Evolutionary conservation across 1,284 basidiomycete genomes (phyloP).

Genomic region (Anthracocystis panici-leucophaei): DNA sequence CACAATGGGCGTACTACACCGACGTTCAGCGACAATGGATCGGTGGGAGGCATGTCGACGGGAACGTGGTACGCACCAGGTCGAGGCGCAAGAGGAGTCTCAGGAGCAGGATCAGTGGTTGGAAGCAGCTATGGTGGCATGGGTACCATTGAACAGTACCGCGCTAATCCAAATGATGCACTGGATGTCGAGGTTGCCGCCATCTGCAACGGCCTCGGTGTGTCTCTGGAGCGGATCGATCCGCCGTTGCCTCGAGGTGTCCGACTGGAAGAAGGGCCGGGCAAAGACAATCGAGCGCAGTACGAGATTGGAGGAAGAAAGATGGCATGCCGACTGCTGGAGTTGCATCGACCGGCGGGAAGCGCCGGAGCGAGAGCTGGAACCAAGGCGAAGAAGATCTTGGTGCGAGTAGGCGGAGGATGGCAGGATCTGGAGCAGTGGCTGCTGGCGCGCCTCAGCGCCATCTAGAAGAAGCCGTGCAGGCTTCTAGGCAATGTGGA

Average conservation of each 20-base stretch:
- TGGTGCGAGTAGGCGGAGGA: conserved; percentile 72
- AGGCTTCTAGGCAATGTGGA: background rate
- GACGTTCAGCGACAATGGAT: conserved; percentile 54
- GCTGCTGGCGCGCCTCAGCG: conserved; percentile 70
- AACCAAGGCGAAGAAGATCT: conserved; percentile 61
- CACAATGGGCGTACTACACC: conserved; percentile 53
- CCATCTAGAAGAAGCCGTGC: conserved; percentile 4
- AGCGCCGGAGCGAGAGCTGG: conserved; percentile 50
- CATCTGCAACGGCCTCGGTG: conserved; percentile 79
- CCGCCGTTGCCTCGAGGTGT: conserved; percentile 75
- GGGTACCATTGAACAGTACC: conserved; percentile 72
- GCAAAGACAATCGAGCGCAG: conserved; percentile 83
- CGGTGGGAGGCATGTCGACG: conserved; percentile 44
- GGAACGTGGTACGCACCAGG: conserved; percentile 45
- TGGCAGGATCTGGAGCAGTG: conserved; percentile 88
- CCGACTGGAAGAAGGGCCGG: conserved; percentile 74
- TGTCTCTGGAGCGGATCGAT: conserved; percentile 82
- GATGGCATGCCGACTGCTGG: conserved; percentile 81
- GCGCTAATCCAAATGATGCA: conserved; percentile 81
- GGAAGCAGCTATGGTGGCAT: conserved; percentile 42
- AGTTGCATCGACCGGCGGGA: conserved; percentile 71
- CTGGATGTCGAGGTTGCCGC: conserved; percentile 82
- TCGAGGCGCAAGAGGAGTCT: conserved; percentile 24
- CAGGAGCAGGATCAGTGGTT: conserved; percentile 32
- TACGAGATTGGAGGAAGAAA: conserved; percentile 79